Evolutionary conservation across 192 early-diverging fungal species (phyloP).

Genomic region (Gaertneriomyces semiglobifer): DNA sequence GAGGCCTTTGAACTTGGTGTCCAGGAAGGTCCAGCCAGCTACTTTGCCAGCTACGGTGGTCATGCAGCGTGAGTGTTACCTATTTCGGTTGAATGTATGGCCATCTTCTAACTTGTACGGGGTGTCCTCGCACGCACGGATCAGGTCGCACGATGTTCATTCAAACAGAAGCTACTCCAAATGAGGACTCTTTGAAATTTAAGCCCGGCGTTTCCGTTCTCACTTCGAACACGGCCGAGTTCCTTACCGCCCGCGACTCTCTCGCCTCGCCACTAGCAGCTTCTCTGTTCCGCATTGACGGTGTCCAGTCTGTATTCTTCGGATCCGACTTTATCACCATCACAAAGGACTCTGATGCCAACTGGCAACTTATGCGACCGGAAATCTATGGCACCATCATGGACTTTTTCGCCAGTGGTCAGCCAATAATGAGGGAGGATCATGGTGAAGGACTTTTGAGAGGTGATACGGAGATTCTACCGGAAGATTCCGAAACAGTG

Average conservation of each 20-base stretch:
- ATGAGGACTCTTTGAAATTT: constrained; percentile 93
- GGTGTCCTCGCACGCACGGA: not conserved
- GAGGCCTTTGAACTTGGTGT: not conserved
- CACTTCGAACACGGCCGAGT: constrained; percentile 67
- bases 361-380: constrained; percentile 97
- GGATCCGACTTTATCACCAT: constrained; percentile 95
- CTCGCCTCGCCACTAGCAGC: constrained; percentile 81
- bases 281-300: constrained; percentile 89
- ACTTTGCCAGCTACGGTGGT: not conserved
- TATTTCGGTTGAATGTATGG: not conserved
- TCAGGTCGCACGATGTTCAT: constrained; percentile 49
- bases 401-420: constrained; percentile 77
- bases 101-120: not conserved
- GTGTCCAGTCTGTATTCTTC: constrained; percentile 84
- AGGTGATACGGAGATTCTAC: constrained; percentile 65
- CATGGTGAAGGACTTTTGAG: constrained; percentile 13
- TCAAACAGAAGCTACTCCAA: constrained; percentile 84
- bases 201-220: constrained; percentile 89
- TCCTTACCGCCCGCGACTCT: constrained; percentile 67
- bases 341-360: constrained; percentile 80
- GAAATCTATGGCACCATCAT: constrained; percentile 95
- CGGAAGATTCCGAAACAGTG: constrained; percentile 87
- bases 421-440: constrained; percentile 62
- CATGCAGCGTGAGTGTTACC: not conserved
- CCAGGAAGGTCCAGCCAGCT: not conserved